Conservation (phyloP, 1,139 yeast species). For the Taphrina wiesneri region DNA sequence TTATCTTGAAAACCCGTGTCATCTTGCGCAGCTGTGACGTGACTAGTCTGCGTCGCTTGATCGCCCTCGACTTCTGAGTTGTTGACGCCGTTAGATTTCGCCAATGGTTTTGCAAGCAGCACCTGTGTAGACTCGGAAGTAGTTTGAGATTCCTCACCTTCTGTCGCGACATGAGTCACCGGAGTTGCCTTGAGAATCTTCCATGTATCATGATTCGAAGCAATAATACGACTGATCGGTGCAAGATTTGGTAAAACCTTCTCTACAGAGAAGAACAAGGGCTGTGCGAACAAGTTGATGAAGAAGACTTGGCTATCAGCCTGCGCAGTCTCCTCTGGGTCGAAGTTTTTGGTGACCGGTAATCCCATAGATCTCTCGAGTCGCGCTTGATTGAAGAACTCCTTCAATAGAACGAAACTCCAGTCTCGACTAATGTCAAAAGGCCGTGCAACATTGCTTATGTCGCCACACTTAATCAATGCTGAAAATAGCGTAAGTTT, state of each 20-base stretch:
- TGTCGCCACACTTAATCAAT: conserved; percentile 89
- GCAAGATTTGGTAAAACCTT: conserved; percentile 46
- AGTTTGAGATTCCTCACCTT: background rate
- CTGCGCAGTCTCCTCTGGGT: conserved; percentile 52
- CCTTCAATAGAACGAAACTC: conserved; percentile 77
- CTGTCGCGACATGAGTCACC: background rate
- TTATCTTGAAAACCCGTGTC: background rate
- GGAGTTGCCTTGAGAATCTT: background rate
- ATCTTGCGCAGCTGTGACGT: background rate
- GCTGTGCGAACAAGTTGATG: conserved; percentile 76
- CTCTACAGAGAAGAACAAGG: conserved; percentile 66
- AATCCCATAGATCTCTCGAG: conserved; percentile 52
- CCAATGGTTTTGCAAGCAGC: background rate
- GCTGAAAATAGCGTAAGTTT: conserved; percentile 59
- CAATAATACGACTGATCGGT: conserved; percentile 3
- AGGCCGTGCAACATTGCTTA: conserved; percentile 85
- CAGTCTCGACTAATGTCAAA: conserved; percentile 75
- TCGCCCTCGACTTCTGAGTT: background rate
- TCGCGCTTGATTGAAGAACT: conserved; percentile 66
- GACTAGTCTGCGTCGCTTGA: background rate
- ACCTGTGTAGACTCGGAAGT: background rate
- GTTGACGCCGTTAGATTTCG: background rate
- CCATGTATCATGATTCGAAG: conserved; percentile 13
- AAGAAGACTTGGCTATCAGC: conserved; percentile 82
- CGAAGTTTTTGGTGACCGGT: conserved; percentile 12